These are phyloP conservation scores for Mycena galopus DNA, from an alignment of 768 basidiomycete genomes.

Conservation along the genomic window DNA sequence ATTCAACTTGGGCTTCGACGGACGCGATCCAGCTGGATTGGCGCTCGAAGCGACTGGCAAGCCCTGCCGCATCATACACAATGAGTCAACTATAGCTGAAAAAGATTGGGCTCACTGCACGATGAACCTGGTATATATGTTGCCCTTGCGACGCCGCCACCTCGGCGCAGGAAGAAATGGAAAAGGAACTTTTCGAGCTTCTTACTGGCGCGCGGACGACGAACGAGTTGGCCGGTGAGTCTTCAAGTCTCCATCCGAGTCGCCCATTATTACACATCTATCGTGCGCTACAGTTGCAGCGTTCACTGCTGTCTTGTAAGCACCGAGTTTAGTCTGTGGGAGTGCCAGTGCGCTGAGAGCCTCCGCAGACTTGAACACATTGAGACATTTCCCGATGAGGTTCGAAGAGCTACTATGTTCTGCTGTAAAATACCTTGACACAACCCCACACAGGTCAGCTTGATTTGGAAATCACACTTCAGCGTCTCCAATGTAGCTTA, in stretches of 20 bases:
- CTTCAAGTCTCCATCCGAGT: background rate
- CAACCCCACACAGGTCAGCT: background rate
- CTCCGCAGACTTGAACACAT: constrained; percentile 19
- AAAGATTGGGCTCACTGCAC: no score
- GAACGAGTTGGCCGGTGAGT: constrained; percentile 16
- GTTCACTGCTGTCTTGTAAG: constrained; percentile 14
- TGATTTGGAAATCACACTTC: constrained; percentile 21
- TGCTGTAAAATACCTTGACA: background rate
- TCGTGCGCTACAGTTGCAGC: constrained; percentile 1
- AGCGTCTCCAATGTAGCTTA: constrained; percentile 16
- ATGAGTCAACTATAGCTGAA: no score
- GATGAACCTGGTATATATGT: no score
- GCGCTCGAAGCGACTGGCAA: no score
- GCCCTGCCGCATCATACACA: no score
- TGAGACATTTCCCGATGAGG: constrained; percentile 23
- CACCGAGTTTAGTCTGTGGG: background rate
- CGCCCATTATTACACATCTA: background rate
- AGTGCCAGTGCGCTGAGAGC: background rate
- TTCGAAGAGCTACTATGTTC: background rate
- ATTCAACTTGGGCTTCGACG: no score
- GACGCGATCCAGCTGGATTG: no score
- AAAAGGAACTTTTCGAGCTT: constrained; percentile 12
- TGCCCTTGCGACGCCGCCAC: no score
- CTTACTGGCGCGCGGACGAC: constrained; percentile 17
- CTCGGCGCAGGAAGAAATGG: no score